Percentiles rank a stretch among this genome's conserved stretches.
Conservation (phyloP, 495 filamentous ascomycete genomes). For the Talaromyces proteolyticus region DNA sequence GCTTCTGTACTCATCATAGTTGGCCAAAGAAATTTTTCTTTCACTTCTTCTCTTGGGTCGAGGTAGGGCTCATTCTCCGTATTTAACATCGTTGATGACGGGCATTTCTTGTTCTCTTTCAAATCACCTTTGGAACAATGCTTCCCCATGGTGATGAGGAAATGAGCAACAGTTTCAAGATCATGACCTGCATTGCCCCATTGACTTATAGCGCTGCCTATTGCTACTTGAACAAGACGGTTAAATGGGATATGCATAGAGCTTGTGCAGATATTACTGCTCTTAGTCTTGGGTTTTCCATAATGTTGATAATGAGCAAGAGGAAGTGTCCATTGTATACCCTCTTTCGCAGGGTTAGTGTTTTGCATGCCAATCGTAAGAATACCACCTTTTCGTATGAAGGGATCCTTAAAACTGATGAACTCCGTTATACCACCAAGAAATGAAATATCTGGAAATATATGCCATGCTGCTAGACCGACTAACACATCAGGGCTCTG, state of each 20-base stretch:
- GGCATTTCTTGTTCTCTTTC: too few relatives aligned
- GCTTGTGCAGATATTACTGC: not conserved
- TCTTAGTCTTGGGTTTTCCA: conserved; percentile 2
- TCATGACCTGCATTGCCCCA: too few relatives aligned
- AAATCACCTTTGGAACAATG: too few relatives aligned
- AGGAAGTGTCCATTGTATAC: conserved; percentile 12
- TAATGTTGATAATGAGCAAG: conserved; percentile 11
- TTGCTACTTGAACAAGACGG: not conserved
- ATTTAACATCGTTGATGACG: too few relatives aligned
- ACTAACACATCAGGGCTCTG: conserved; percentile 17
- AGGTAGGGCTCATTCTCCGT: too few relatives aligned
- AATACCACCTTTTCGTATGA: conserved; percentile 16
- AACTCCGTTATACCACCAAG: conserved; percentile 6
- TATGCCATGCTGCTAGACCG: conserved; percentile 28
- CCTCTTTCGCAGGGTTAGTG: not conserved
- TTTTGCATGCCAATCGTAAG: conserved; percentile 19
- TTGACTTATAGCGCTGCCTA: not conserved
- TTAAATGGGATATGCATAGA: not conserved
- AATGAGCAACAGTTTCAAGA: too few relatives aligned
- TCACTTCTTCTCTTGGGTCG: too few relatives aligned
- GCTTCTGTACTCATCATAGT: not conserved
- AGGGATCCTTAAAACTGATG: conserved; percentile 16
- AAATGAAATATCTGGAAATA: conserved; percentile 29
- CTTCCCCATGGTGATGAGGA: too few relatives aligned
- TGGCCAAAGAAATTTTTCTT: too few relatives aligned